A percentile compares a stretch with the other conserved stretches of the same genome.
These are phyloP conservation scores for Coemansia aciculifera DNA, from an alignment of 192 early-diverging fungal genomes.

Conservation along the genomic window DNA sequence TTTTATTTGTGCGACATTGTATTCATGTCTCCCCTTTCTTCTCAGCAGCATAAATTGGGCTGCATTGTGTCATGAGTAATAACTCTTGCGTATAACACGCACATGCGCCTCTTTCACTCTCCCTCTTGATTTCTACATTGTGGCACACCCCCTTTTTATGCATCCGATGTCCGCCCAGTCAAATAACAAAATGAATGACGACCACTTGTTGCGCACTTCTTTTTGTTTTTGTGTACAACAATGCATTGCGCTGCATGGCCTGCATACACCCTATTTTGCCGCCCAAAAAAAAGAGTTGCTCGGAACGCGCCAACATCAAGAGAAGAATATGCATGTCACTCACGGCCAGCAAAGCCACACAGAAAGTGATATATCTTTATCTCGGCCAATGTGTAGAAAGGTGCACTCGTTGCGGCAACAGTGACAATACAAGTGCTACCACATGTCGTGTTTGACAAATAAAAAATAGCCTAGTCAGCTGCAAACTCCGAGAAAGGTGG, in stretches of 20 bases:
- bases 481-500: neutral
- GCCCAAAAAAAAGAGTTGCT: neutral
- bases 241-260: neutral
- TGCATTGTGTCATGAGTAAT: slow-evolving; percentile 11
- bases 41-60: slow-evolving; percentile 17
- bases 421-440: too few species aligned
- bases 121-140: slow-evolving; percentile 3
- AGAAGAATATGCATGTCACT: neutral
- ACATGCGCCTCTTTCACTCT: neutral
- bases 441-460: neutral
- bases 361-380: too few species aligned
- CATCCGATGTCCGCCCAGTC: neutral
- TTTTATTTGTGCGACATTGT: neutral
- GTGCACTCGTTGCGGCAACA: too few species aligned
- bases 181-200: neutral
- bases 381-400: too few species aligned
- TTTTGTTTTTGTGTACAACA: neutral
- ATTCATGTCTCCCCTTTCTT: neutral
- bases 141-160: neutral
- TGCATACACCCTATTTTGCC: slow-evolving; percentile 1
- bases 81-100: slow-evolving; percentile 2
- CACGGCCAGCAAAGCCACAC: neutral
- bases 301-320: neutral
- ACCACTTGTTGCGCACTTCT: neutral
- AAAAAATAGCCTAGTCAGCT: neutral